Evolutionary conservation across 106 monocot genomes (phyloP).

Genomic region (Gastrodia elata): DNA sequence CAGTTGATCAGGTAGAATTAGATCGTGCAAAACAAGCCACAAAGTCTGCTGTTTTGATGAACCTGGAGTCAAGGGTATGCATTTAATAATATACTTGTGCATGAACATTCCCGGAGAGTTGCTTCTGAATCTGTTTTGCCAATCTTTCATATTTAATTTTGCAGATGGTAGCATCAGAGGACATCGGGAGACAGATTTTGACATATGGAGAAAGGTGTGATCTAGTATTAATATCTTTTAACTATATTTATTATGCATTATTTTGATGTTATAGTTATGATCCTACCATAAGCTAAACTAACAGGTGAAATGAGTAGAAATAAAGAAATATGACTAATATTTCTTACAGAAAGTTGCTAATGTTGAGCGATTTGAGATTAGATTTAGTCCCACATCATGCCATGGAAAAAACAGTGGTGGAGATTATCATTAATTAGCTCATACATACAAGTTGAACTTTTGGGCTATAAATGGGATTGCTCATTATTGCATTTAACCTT

Average conservation of each 20-base stretch:
- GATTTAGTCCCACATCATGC: too few relatives aligned
- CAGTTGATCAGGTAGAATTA: conserved; percentile 66
- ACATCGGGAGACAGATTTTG: conserved; percentile 82
- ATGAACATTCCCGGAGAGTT: not conserved
- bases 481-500: too few relatives aligned
- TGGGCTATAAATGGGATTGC: too few relatives aligned
- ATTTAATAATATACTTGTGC: not conserved
- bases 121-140: not conserved
- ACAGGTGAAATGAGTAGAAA: not conserved
- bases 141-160: not conserved
- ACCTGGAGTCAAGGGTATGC: conserved; percentile 76
- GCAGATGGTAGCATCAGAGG: conserved; percentile 86
- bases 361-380: too few relatives aligned
- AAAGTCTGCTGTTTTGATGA: conserved; percentile 78
- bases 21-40: conserved; percentile 77
- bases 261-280: not conserved
- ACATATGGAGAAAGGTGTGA: conserved; percentile 79
- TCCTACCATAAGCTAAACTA: not conserved
- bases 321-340: not conserved
- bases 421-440: too few relatives aligned
- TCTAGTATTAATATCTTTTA: not conserved
- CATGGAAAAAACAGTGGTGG: too few relatives aligned
- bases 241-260: not conserved
- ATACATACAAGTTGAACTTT: too few relatives aligned
- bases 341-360: not conserved